Base-by-base conservation (phyloP, 305 asterid genomes). In the Solanum hybrid region DNA sequence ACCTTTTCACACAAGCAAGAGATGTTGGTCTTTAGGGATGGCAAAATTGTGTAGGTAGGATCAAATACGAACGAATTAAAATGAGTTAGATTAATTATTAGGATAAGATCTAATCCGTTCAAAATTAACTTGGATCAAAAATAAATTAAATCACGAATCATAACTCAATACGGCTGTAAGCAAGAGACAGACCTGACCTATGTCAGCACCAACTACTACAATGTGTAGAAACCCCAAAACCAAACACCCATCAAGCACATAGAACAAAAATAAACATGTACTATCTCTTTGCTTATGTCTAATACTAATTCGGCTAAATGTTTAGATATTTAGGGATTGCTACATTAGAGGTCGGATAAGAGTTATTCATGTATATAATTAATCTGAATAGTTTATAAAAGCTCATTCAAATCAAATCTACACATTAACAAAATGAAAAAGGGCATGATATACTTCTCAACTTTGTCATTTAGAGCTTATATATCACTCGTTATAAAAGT, bases 31-130 rank as follows among this genome's bases (percentile, higher is more conserved):
- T 79, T 79, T 77, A 35, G 84, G 24, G 38, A 3, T 77, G 84
- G 17, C 29, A 66, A 66, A 12, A 51, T 10, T 66, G 16, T 6
- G 2, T 4, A 66, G 75, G 14, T 66, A 10, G 14, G 16, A 24
- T 24, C 3, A 66, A 24, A 10, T 66, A n/a, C 4, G 4, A 10
- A 10, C 4, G 6, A 1, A 66, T 66, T 24, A 66, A 66, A 66
- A 66, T 66, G 2, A 10, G 2, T 10, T 66, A 10, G 0, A 1
- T 66, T 66, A 66, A n/a, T 69, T 4, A 5, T 66, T n/a, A 2
- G 0, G 3, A n/a, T 0, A 66, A n/a, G 14, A n/a, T 10, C 0
- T 4, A 69, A n/a, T 69, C 0, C 0, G 0, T 10, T 10, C 0
- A 69, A n/a, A 69, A 5, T 24, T 2, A 7, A 8, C 0, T 20